A percentile compares a stretch with the other conserved stretches of the same genome.
Evolutionary conservation across 1,284 basidiomycete genomes (phyloP).

Genomic region (Polyporus tsugae): DNA sequence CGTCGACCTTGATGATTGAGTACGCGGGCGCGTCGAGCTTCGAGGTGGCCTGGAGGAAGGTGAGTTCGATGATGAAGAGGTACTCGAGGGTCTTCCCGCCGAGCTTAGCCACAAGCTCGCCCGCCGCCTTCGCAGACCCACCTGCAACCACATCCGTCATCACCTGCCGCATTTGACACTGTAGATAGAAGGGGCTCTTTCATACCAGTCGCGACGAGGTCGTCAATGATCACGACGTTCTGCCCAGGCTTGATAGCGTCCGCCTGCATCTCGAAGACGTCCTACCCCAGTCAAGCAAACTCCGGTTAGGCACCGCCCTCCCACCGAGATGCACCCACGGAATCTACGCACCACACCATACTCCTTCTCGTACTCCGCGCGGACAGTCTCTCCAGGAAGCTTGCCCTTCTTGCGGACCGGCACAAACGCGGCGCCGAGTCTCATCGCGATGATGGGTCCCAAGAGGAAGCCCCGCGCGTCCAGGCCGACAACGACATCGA

Average conservation of each 20-base stretch:
- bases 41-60: conserved; percentile 82
- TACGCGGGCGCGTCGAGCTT: conserved; percentile 90
- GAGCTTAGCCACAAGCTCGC: conserved; percentile 85
- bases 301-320: background rate
- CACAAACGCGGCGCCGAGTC: conserved; percentile 95
- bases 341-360: conserved; percentile 74
- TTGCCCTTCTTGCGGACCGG: conserved; percentile 97
- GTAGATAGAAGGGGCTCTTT: background rate
- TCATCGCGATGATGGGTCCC: conserved; percentile 91
- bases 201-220: conserved; percentile 94
- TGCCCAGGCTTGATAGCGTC: conserved; percentile 87
- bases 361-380: conserved; percentile 90
- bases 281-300: conserved; percentile 53
- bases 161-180: conserved; percentile 9
- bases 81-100: conserved; percentile 92
- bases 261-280: conserved; percentile 94
- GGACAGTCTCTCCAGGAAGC: conserved; percentile 87
- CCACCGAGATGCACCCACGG: background rate
- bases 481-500: conserved; percentile 95
- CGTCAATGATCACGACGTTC: conserved; percentile 91
- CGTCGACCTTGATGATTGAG: conserved; percentile 82
- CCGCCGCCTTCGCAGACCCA: conserved; percentile 94
- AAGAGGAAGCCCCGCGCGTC: conserved; percentile 98
- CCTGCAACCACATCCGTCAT: conserved; percentile 53
- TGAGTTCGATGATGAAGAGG: conserved; percentile 92